Evolutionary conservation across 176 grass and related monocot species (phyloP), one percentile per base, ranked within the genome.

Genomic region (Paspalum notatum): DNA sequence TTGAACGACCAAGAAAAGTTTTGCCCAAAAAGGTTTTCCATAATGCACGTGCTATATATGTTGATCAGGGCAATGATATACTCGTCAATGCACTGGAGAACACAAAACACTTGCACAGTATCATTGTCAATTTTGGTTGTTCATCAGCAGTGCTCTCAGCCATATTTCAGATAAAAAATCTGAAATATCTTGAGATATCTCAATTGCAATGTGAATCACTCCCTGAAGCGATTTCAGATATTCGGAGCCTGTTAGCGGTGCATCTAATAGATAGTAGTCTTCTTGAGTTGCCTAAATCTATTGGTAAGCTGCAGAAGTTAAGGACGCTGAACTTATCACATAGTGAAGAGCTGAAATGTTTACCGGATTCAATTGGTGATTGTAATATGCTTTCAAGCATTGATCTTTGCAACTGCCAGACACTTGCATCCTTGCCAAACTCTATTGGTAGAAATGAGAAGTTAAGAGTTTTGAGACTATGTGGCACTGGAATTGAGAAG

Each of bases 291-390:
- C 51, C 51, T 18, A 7, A 7, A 18, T 66, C 49, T 7, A 22
- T 77, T 60, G 82, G 82, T 44, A 77, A 48, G 13, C 61, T 85
- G 6, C 2, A 57, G 7, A 85, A 85, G 9, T 14, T 85, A 16
- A 75, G 21, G 41, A 50, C 73, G 9, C 2, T 78, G 38, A 58
- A 68, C 3, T 6, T 85, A 2, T 64, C 20, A 8, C 0, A 0
- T 0, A 15, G 42, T 60, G 0, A 0, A 0, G 0, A 0, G 3
- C 17, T 73, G 14, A 0, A 46, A 11, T 14, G 1, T 14, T 71
- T 80, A 62, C 75, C 75, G 13, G 43, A 52, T 18, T 59, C 75
- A 9, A 18, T 78, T 26, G 43, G 58, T 38, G 75, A 77, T 63
- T 77, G 43, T n/a, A 16, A 11, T 2, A 38, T 74, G 50, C 13